Evolutionary conservation across 2,329 filamentous ascomycete genomes (phyloP).

Genomic region (Colletotrichum gigasporum): DNA sequence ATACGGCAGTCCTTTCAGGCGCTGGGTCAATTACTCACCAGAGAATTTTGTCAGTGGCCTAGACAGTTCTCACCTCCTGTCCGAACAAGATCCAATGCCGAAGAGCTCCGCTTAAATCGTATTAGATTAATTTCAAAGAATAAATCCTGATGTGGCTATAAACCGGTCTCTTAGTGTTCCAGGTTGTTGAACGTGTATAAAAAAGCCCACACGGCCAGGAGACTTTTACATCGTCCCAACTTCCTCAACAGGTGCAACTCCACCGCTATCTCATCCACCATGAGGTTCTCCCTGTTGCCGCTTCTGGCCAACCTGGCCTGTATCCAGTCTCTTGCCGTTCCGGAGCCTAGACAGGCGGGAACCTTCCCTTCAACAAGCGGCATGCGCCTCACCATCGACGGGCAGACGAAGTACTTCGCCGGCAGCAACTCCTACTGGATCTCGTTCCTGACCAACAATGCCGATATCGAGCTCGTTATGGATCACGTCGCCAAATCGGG

Average conservation of each 20-base stretch:
- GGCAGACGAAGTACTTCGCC: conserved; percentile 56
- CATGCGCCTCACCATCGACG: conserved; percentile 50
- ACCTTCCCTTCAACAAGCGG: conserved; percentile 29
- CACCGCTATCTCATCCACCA: not conserved
- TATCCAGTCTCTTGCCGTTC: not conserved
- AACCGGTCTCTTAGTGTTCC: no score
- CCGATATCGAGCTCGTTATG: conserved; percentile 61
- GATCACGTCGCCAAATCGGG: conserved; percentile 57
- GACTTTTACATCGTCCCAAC: not conserved
- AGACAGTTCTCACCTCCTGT: not conserved
- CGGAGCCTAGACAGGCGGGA: not conserved
- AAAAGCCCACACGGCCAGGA: not conserved
- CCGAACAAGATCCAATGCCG: not conserved
- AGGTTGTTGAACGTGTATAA: not conserved
- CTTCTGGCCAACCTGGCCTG: not conserved
- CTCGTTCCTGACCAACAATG: conserved; percentile 58
- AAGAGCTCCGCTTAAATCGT: not conserved
- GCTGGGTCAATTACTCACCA: not conserved
- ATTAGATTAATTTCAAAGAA: no score
- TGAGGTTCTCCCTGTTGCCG: not conserved
- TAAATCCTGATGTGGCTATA: no score
- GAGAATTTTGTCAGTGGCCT: not conserved
- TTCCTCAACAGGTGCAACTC: not conserved
- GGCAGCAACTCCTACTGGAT: conserved; percentile 68
- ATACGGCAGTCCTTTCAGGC: not conserved